Evolutionary conservation across 2,329 filamentous ascomycete genomes (phyloP).

Genomic region (Juglanconis oblonga): DNA sequence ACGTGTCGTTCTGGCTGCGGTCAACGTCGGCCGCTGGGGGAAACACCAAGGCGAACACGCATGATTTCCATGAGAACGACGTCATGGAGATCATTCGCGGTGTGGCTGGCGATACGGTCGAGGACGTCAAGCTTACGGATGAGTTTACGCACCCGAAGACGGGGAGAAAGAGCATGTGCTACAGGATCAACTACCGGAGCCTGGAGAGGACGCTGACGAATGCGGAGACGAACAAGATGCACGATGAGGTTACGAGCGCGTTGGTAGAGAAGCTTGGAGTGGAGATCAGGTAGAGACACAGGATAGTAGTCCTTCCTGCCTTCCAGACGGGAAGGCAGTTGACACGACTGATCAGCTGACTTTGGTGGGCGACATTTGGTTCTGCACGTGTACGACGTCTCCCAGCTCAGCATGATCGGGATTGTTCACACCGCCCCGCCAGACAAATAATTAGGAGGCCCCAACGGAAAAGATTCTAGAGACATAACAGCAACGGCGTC

Average conservation of each 20-base stretch:
- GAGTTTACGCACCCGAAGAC: constrained; percentile 87
- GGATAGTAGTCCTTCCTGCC: too few species aligned
- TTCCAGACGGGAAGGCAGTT: too few species aligned
- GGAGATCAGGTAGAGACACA: constrained; percentile 60
- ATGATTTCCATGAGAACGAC: constrained; percentile 86
- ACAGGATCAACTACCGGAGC: constrained; percentile 90
- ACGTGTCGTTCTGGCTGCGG: constrained; percentile 89
- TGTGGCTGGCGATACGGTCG: constrained; percentile 77
- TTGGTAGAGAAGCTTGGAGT: constrained; percentile 73
- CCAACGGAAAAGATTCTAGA: too few species aligned
- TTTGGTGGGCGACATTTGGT: too few species aligned
- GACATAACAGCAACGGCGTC: too few species aligned
- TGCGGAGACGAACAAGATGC: constrained; percentile 72
- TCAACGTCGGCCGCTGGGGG: constrained; percentile 44
- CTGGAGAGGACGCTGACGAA: constrained; percentile 88
- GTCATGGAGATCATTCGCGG: constrained; percentile 92
- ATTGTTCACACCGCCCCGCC: too few species aligned
- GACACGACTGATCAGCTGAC: too few species aligned
- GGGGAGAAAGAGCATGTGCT: constrained; percentile 79
- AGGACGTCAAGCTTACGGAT: constrained; percentile 83
- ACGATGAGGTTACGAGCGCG: constrained; percentile 62
- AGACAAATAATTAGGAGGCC: too few species aligned
- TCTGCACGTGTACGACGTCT: too few species aligned
- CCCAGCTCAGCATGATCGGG: too few species aligned
- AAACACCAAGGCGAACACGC: constrained; percentile 36